Evolutionary conservation across 768 basidiomycete species (phyloP), one percentile per base, ranked within the genome.

Genomic region (Russula compacta): DNA sequence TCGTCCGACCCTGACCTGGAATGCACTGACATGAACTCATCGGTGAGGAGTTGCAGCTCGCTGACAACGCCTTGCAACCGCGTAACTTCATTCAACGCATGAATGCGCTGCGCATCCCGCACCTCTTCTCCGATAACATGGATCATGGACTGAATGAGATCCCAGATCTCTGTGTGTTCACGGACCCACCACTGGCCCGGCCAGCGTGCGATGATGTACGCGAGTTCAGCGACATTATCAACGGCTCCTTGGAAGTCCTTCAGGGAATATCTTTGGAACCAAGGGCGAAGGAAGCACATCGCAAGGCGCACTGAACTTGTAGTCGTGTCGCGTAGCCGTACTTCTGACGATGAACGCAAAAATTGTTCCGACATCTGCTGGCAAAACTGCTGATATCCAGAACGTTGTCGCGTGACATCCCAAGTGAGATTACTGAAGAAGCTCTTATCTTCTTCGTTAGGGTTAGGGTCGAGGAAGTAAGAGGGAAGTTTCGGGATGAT

Each of bases 301-400:
- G 88, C 83, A 47, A 90, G 77, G 53, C 83, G 80, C 24, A 89
- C 83, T 2, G 87, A 82, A 29, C 83, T 82, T 32, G 78, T 78
- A 1, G 87, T 86, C 3, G 86, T 81, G 68, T 87, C 87, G 38
- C 81, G 79, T 58, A 87, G 71, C 33, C 82, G 82, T 48, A 75
- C 74, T 57, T 87, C 84, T 35, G 76, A 66, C 1, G 83, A 73
- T 58, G 82, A 75, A 47, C 74, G 78, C 51, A 83, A 71, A 73
- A 88, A 90, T 35, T 78, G 77, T 50, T 79, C 80, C 4, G 85
- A 81, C 78, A 85, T 83, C 19, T 82, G 81, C 67, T 81, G 81
- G 72, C 87, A 89, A 71, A 90, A 90, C 59, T 81, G 79, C 44
- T 81, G 82, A 72, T 81, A 90, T 69, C 76, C 83, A 17, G 79